Evolutionary conservation across 2,329 filamentous ascomycete species (phyloP).

Genomic region (Elsinoe arachidis): DNA sequence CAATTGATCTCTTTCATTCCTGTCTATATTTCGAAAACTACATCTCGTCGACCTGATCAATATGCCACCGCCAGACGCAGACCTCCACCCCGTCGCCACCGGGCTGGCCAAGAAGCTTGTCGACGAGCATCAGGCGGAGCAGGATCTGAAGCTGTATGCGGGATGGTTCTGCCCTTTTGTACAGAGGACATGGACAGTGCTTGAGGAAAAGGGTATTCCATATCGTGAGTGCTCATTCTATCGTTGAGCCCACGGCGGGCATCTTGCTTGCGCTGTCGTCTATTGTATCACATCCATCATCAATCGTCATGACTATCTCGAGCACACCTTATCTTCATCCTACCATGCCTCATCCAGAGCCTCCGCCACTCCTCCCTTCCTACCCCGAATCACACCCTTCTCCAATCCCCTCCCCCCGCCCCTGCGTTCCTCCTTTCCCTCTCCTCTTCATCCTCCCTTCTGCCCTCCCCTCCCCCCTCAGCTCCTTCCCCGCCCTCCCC

Average conservation of each 20-base stretch:
- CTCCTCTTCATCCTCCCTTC: too few relatives aligned
- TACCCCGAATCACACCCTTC: background rate
- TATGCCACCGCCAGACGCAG: slow-evolving; percentile 31
- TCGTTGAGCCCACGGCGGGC: background rate
- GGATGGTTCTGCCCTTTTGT: slow-evolving; percentile 49
- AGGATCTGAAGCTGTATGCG: slow-evolving; percentile 28
- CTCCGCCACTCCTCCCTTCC: background rate
- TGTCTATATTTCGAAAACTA: background rate
- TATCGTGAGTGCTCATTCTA: slow-evolving; percentile 49
- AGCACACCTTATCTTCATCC: background rate
- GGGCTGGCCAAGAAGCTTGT: slow-evolving; percentile 34
- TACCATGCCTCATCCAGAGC: background rate
- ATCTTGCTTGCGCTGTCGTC: background rate
- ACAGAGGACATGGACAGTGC: slow-evolving; percentile 63
- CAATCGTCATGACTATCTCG: background rate
- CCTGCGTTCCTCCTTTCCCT: too few relatives aligned
- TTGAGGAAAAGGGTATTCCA: slow-evolving; percentile 63
- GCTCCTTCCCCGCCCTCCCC: background rate
- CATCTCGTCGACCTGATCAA: background rate
- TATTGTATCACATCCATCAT: background rate
- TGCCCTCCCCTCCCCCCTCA: background rate
- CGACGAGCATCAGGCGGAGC: slow-evolving; percentile 24
- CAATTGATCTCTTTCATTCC: background rate
- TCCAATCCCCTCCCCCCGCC: background rate
- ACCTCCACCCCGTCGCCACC: slow-evolving; percentile 38